Evolutionary conservation across 2,329 filamentous ascomycete species (phyloP).

Genomic region (Ophiobolus disseminans): DNA sequence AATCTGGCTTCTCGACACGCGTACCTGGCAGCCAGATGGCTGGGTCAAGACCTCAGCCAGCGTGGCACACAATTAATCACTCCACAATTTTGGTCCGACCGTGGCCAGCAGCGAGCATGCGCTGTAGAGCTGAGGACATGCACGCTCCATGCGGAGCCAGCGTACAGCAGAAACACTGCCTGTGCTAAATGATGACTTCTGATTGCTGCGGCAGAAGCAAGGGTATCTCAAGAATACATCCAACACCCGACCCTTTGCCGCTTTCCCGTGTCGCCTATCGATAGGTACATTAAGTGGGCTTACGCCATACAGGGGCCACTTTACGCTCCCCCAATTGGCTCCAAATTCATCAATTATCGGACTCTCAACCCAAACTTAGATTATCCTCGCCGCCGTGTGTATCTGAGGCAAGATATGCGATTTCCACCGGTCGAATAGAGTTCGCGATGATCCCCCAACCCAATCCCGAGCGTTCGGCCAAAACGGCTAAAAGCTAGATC

Average conservation of each 20-base stretch:
- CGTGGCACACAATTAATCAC: slow-evolving; percentile 20
- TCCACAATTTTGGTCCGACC: slow-evolving; percentile 26
- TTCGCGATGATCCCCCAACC: neutral
- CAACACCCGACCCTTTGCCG: slow-evolving; percentile 11
- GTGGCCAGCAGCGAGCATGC: slow-evolving; percentile 30
- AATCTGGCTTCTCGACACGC: slow-evolving; percentile 18
- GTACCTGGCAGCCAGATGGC: slow-evolving; percentile 13
- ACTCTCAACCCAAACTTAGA: neutral
- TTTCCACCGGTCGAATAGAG: neutral
- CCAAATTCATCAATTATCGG: no score
- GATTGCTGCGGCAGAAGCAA: slow-evolving; percentile 29
- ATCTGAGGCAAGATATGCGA: neutral
- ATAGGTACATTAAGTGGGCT: neutral
- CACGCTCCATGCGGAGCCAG: slow-evolving; percentile 18
- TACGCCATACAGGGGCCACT: neutral
- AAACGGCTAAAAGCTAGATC: slow-evolving; percentile 5
- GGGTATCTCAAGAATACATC: slow-evolving; percentile 36
- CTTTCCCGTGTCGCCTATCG: slow-evolving; percentile 3
- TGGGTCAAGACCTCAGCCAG: slow-evolving; percentile 15
- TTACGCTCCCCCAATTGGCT: neutral
- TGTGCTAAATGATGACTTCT: slow-evolving; percentile 13
- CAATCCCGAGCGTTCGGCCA: neutral
- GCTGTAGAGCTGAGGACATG: slow-evolving; percentile 30
- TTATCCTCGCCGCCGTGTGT: neutral
- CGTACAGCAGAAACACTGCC: slow-evolving; percentile 12